Base-by-base conservation (phyloP, 495 filamentous ascomycete genomes). In the Penicillium angulare region DNA sequence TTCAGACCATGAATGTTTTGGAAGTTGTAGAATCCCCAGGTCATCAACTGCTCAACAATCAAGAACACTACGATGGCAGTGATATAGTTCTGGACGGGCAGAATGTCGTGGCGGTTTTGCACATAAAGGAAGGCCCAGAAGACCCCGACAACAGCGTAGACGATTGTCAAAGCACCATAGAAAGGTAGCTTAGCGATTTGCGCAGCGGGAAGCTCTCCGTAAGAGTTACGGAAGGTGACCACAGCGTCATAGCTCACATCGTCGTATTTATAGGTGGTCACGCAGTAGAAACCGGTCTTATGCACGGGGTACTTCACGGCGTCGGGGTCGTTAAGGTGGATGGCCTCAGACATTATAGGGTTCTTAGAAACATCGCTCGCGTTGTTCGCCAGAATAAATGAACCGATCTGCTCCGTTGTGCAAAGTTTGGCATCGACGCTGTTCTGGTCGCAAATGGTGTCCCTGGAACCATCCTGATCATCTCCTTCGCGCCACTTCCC, bases 81-180 rank as follows among this genome's bases (percentile, higher is more conserved):
- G 59, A 99, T 97, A 67, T 99, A 97, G 66, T 99, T 97, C 67
- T 99, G 93, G n/a, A 99, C 93, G 13, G 93, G 86, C 55, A 98
- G 76, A 46, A 99, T 97, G 63, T 99, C 93, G 52, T 85, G 81
- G 39, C 95, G 83, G 67, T 99, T 90, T 63, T 97, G 91, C 33
- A 89, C 87, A 68, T 99, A 97, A 18, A 99, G 78, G 75, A 97
- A 96, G 6, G 79, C 91, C 93, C 93, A 99, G 65, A 91, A 92
- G 2, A 27, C n/a, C 63, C 81, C 84, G 62, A 97, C 80, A 26
- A 97, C 81, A 35, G 90, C 90, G 68, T 99, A 99, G 29, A 91
- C 83, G 52, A 99, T 95, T 2, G 95, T 92, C 53, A 97, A 77
- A 31, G 86, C 92, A 36, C 92, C 93, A 59, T 99, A 99, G 69